phyloP scores from a whole-genome alignment of 129 eudicot species.

The Saussurea involucrata region DNA sequence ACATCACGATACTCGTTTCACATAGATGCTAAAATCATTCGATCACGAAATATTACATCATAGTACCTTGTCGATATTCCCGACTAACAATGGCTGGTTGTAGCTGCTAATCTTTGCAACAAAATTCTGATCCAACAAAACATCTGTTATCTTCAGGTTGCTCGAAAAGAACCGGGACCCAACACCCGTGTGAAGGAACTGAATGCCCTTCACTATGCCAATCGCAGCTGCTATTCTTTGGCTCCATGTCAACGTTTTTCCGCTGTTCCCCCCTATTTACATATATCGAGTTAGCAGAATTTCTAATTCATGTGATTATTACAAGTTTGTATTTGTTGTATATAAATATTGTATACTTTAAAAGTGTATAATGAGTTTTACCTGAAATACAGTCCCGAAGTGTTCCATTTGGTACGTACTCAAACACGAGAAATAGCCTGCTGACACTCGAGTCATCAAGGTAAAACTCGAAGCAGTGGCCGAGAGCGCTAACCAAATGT shows the following conservation, averaged over 20 bases:
- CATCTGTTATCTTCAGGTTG: conserved; percentile 68
- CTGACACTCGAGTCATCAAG: conserved; percentile 88
- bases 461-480: conserved; percentile 89
- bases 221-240: conserved; percentile 80
- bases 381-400: conserved; percentile 80
- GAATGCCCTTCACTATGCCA: conserved; percentile 85
- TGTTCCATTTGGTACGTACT: conserved; percentile 75
- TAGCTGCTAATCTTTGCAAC: conserved; percentile 71
- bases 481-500: conserved; percentile 79
- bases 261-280: conserved; percentile 34
- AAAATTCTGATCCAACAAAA: conserved; percentile 75
- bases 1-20: background rate
- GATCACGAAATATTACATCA: background rate
- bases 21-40: background rate
- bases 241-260: conserved; percentile 57
- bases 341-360: background rate
- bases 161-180: conserved; percentile 59
- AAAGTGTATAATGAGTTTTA: conserved; percentile 21
- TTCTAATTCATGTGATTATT: background rate
- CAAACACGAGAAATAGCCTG: conserved; percentile 74
- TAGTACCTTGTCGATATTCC: conserved; percentile 52
- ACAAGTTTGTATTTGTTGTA: background rate
- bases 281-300: background rate
- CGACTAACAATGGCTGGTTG: conserved; percentile 67
- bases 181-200: conserved; percentile 76